These are phyloP conservation scores for Symbiodinium natans DNA, from an alignment of 73 alveolate species.

Conservation along the genomic window DNA sequence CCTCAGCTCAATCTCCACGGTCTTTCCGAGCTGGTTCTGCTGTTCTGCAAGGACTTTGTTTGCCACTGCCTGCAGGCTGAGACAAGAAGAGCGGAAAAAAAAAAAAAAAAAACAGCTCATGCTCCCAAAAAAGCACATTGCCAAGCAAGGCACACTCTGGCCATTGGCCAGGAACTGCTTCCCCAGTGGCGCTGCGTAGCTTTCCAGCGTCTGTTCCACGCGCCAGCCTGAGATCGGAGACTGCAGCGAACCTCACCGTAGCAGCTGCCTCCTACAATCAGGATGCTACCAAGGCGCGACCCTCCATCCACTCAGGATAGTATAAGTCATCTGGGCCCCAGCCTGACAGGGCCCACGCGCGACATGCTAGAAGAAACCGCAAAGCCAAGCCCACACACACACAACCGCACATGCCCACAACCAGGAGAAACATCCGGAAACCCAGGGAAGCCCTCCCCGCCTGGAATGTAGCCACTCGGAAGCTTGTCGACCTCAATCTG, in stretches of 20 bases:
- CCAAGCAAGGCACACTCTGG: slow-evolving; percentile 23
- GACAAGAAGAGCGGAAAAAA: background rate
- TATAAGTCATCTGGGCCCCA: slow-evolving; percentile 91
- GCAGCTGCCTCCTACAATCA: too few species aligned
- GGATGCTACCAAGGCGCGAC: slow-evolving; percentile 14
- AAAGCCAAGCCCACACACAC: background rate
- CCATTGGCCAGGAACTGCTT: slow-evolving; percentile 92
- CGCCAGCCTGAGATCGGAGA: slow-evolving; percentile 25
- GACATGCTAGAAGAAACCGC: background rate
- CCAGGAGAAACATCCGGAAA: too few species aligned
- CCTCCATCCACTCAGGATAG: slow-evolving; percentile 87
- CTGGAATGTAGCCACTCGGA: slow-evolving; percentile 88
- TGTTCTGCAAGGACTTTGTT: slow-evolving; percentile 63
- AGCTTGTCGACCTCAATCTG: slow-evolving; percentile 58
- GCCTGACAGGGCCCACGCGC: slow-evolving; percentile 5
- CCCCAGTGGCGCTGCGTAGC: slow-evolving; percentile 88
- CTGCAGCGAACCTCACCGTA: too few species aligned
- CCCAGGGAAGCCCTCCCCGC: background rate
- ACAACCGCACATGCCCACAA: too few species aligned
- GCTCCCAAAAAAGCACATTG: background rate
- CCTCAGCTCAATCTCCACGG: slow-evolving; percentile 74
- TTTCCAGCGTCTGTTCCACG: slow-evolving; percentile 66
- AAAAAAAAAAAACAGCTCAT: background rate
- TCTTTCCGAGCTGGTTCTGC: slow-evolving; percentile 76
- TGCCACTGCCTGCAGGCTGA: slow-evolving; percentile 38